Evolutionary conservation across 2,329 filamentous ascomycete species (phyloP), one percentile per base, ranked within the genome.

Genomic region (Phialocephala sp.): DNA sequence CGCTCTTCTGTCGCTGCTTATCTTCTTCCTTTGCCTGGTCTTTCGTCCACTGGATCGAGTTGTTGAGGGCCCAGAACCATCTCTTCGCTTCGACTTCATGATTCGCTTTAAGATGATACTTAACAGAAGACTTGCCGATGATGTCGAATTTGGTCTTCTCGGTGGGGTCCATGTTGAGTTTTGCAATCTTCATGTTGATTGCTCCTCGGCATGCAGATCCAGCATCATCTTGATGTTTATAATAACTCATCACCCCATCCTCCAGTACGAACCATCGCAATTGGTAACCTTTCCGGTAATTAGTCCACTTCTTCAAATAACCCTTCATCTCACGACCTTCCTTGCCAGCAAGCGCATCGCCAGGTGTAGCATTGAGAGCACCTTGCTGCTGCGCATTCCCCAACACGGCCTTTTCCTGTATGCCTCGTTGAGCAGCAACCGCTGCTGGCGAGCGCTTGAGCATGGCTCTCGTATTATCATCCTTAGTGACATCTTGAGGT

Each of bases 11-110:
- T 39, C 89, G 89, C 67, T 93, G 89, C 71, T 85, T 89, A 75
- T 94, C 90, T 73, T 97, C 94, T 77, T 97, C 93, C 72, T 91
- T 94, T 8, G 93, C 94, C 79, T 98, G 95, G 75, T 99, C 95
- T 78, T 99, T 99, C 69, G 93, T 90, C 91, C 93, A 98, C 77
- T 98, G 95, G 59, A 99, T 99, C 6, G 95, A 94, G 77, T 99
- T 99, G 80, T 99, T 99, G 69, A 99, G 83, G 0, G 95, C 92
- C 95, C 95, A 99, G 79, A 96, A 99, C 95, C 95, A 99, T 63
- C 95, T 88, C 80, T 99, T 99, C 6, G 95, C 94, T 78, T 99
- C 95, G 35, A 98, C 94, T 76, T 97, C 91, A 79, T 99, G 95
- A 75, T 99, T 99, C 0, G 95, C 95, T 78, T 97, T 98, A 61